These are phyloP conservation scores for Serpula lacrymans DNA, from an alignment of 768 basidiomycete genomes.

Conservation along the genomic window DNA sequence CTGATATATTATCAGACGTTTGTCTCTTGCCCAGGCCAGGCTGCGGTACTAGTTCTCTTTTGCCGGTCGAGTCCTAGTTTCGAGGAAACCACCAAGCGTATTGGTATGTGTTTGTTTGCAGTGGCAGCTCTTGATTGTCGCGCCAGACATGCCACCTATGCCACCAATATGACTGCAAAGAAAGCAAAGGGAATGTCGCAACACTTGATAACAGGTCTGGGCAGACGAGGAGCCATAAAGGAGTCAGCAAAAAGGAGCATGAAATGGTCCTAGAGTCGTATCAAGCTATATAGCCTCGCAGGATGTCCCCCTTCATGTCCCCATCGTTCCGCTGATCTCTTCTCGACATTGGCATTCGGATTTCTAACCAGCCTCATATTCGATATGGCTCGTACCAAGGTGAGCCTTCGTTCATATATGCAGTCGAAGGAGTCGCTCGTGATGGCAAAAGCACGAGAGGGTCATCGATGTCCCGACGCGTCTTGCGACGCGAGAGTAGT, in stretches of 20 bases:
- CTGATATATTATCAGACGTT: too few species aligned
- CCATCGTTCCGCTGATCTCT: conserved; percentile 15
- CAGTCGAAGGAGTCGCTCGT: too few species aligned
- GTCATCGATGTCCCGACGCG: too few species aligned
- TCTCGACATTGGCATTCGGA: not conserved
- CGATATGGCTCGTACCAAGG: conserved; percentile 69
- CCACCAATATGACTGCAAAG: conserved; percentile 19
- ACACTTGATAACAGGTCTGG: too few species aligned
- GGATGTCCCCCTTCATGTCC: conserved; percentile 11
- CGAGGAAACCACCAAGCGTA: too few species aligned
- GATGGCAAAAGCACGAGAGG: too few species aligned
- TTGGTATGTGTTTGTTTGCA: conserved; percentile 13
- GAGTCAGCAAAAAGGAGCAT: conserved; percentile 6
- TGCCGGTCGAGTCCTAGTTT: too few species aligned
- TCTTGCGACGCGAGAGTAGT: too few species aligned
- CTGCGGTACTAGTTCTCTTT: too few species aligned
- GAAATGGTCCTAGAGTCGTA: too few species aligned
- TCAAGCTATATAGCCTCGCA: too few species aligned
- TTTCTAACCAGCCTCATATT: conserved; percentile 1
- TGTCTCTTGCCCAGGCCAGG: too few species aligned
- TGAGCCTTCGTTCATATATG: conserved; percentile 11
- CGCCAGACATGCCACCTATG: not conserved
- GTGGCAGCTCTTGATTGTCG: conserved; percentile 19
- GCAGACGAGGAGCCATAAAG: conserved; percentile 13
- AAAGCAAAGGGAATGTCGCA: conserved; percentile 17